Conservation (phyloP, 192 early-diverging fungal genomes). For the Coemansia erecta region DNA sequence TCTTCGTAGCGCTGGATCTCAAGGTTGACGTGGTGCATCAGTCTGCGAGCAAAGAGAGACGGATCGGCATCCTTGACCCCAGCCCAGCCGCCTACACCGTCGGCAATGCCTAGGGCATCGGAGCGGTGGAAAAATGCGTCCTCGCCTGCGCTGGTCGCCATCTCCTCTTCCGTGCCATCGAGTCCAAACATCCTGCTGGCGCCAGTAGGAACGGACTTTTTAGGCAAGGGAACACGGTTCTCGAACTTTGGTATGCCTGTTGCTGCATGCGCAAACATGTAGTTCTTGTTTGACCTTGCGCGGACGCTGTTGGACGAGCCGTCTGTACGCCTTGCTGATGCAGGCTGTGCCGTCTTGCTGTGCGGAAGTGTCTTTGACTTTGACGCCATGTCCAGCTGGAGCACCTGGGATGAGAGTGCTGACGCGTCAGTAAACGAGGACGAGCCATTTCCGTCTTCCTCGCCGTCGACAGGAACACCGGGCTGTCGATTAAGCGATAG, state of each 20-base stretch:
- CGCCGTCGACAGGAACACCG: slow-evolving; percentile 30
- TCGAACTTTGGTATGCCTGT: slow-evolving; percentile 58
- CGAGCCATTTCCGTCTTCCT: slow-evolving; percentile 6
- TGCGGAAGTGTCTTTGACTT: slow-evolving; percentile 1
- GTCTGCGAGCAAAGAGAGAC: slow-evolving; percentile 82
- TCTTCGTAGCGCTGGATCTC: slow-evolving; percentile 88
- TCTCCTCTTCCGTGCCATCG: slow-evolving; percentile 44
- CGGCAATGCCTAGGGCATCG: slow-evolving; percentile 89
- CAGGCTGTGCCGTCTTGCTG: slow-evolving; percentile 2
- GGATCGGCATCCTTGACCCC: slow-evolving; percentile 80
- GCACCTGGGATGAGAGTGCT: slow-evolving; percentile 22
- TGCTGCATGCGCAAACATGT: slow-evolving; percentile 61
- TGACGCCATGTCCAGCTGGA: slow-evolving; percentile 13
- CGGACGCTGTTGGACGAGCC: slow-evolving; percentile 7
- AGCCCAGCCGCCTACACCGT: slow-evolving; percentile 95
- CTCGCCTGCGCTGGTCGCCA: slow-evolving; percentile 80
- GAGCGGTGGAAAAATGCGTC: slow-evolving; percentile 88
- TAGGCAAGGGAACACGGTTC: slow-evolving; percentile 30
- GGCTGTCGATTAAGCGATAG: slow-evolving; percentile 44
- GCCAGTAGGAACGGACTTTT: background rate
- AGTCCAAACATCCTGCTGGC: background rate
- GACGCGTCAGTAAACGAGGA: slow-evolving; percentile 16
- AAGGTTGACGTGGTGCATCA: slow-evolving; percentile 89
- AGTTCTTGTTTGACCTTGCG: slow-evolving; percentile 40
- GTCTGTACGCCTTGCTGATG: slow-evolving; percentile 25